Evolutionary conservation across 202 grass and related monocot species (phyloP), one percentile per base, ranked within the genome.

Genomic region (Musa balbisiana): DNA sequence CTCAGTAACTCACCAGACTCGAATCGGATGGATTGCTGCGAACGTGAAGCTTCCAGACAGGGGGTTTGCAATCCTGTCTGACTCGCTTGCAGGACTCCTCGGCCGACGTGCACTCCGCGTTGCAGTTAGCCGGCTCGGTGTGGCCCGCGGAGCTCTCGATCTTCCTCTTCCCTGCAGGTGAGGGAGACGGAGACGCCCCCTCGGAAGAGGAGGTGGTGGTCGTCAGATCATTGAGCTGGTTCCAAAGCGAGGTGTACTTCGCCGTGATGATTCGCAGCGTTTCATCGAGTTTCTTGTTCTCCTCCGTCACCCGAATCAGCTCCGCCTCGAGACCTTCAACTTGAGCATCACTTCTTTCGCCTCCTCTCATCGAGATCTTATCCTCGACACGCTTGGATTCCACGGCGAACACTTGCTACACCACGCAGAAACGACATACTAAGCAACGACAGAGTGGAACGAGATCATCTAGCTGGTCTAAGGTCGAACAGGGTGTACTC

Each of bases 271-370:
- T 53, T 20, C 76, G 79, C 2, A 97, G 86, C 79, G 82, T 91
- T 16, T 87, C 88, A 71, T 73, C 73, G 0, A 98, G 82, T 58
- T 66, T 78, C 67, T 65, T 83, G 81, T 98, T 98, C 88, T 98
- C 94, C 19, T 86, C 79, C 25, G 77, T 85, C 55, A 84, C 82
- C 0, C 86, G 83, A 49, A 81, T 81, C 60, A 93, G 82, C 87
- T 98, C 94, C 10, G 81, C 84, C 73, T 93, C 67, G 0, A 98
- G 84, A 64, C 53, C 62, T 73, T 67, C 79, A 0, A 87, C 82
- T 82, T 89, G 68, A 11, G 0, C 10, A 64, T n/a, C 51, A 27
- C 51, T 27, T 52, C n/a, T 49, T 12, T 53, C 49, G 20, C 29
- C 13, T 27, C 20, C 25, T 56, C 27, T 24, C 71, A 29, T 15